Evolutionary conservation across 352 stramenopile genomes (phyloP).

Genomic region (Pythium brachiatum): DNA sequence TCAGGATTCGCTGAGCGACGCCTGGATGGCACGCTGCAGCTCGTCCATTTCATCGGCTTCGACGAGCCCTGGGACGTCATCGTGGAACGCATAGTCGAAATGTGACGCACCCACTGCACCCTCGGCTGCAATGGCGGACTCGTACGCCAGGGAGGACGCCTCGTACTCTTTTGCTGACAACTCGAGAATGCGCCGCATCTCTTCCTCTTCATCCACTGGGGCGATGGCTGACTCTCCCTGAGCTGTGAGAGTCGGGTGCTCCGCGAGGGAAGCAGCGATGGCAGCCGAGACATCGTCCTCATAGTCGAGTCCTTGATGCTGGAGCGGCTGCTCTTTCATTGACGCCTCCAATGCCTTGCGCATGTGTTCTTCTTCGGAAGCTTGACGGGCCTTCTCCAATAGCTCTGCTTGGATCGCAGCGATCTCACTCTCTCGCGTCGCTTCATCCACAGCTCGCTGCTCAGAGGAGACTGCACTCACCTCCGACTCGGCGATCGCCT

Average conservation of each 20-base stretch:
- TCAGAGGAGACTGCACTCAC: constrained; percentile 29
- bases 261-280: constrained; percentile 59
- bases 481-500: constrained; percentile 49
- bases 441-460: constrained; percentile 42
- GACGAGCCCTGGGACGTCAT: constrained; percentile 6
- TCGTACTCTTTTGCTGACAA: constrained; percentile 61
- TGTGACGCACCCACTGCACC: background rate
- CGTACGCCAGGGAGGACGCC: background rate
- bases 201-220: constrained; percentile 50
- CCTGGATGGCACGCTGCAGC: constrained; percentile 78
- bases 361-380: constrained; percentile 74
- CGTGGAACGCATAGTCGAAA: constrained; percentile 10
- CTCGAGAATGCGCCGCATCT: constrained; percentile 56
- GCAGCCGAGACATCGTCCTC: constrained; percentile 59
- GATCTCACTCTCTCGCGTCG: constrained; percentile 71
- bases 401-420: constrained; percentile 70
- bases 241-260: constrained; percentile 8
- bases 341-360: constrained; percentile 68
- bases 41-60: constrained; percentile 71
- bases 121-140: background rate
- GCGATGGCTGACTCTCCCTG: background rate
- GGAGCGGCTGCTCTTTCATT: constrained; percentile 25
- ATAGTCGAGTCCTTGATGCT: constrained; percentile 27
- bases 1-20: constrained; percentile 58
- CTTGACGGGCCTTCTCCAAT: constrained; percentile 60